phyloP scores from a whole-genome alignment of 2,329 filamentous ascomycete genomes.

The Xylariaceae sp. region DNA sequence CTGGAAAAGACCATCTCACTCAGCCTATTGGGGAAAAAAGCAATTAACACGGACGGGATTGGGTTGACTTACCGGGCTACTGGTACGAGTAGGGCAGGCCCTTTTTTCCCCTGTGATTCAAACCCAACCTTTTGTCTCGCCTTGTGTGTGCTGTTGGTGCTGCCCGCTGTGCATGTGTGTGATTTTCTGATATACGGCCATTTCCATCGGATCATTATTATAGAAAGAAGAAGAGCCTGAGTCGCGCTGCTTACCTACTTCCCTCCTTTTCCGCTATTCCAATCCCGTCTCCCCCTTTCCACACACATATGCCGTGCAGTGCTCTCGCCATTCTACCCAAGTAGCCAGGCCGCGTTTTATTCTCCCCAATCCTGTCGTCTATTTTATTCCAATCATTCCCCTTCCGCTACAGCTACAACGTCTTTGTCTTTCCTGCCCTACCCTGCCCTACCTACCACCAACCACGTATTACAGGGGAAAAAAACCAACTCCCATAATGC shows the following conservation, averaged over 20 bases:
- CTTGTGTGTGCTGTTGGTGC: not conserved
- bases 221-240: constrained; percentile 2
- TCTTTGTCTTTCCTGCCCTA: not conserved
- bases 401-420: constrained; percentile 11
- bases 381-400: constrained; percentile 13
- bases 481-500: constrained; percentile 34
- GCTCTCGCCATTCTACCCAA: not conserved
- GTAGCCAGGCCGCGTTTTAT: not conserved
- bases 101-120: constrained; percentile 10
- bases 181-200: constrained; percentile 6
- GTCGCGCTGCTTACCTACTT: constrained; percentile 5
- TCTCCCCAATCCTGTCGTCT: too few relatives aligned
- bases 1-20: constrained; percentile 8
- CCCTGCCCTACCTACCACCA: constrained; percentile 9
- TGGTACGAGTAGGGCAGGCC: constrained; percentile 15
- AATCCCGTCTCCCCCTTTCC: constrained; percentile 8
- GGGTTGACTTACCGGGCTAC: constrained; percentile 15
- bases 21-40: constrained; percentile 22
- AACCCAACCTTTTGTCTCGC: constrained; percentile 4
- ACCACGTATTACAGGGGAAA: too few relatives aligned
- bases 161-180: too few relatives aligned
- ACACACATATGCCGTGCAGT: too few relatives aligned
- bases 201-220: constrained; percentile 8
- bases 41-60: constrained; percentile 16
- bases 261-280: not conserved